Evolutionary conservation across 352 stramenopile species (phyloP), one percentile per base, ranked within the genome.

Genomic region (Thraustotheca clavata): DNA sequence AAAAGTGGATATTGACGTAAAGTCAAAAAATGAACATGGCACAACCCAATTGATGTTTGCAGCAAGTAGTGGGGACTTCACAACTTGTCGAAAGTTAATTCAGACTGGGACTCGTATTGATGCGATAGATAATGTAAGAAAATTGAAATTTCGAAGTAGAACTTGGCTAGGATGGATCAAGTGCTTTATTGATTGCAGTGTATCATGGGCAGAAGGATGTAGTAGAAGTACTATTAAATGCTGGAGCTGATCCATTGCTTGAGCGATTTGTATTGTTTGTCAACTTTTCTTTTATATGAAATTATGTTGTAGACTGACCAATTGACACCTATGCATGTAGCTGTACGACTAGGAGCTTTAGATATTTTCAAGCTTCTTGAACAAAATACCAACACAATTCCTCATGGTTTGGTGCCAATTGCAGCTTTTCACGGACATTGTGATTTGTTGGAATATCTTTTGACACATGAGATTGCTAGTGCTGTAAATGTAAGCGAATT

Each of bases 21-120:
- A n/a, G n/a, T n/a, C n/a, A n/a, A n/a, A n/a, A n/a, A n/a, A n/a
- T 26, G 18, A 9, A 12, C 39, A 31, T 11, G 55, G 55, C 7
- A 63, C 55, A 16, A 63, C 55, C 12, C 55, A 38, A 31, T 41
- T 63, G 27, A 63, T 63, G 55, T 20, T 55, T 11, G 55, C 55
- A 6, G 55, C 38, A 3, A 52, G 33, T 26, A 14, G 41, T 12
- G 55, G 55, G 6, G 14, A 63, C 26, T 3, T 24, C 1, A 16
- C 12, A 18, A 18, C 39, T 2, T 43, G 31, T 18, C 18, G 27
- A 14, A 16, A 18, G 8, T 27, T 63, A 1, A 26, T 63, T 5
- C 18, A 35, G 11, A 41, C 55, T 12, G n/a, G 39, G 12, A 41
- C 36, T 16, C 26, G 36, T 55, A 6, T 63, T n/a, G 14, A 63